phyloP scores from a whole-genome alignment of 257 asterid species.

The Solanum gracilifrons region DNA sequence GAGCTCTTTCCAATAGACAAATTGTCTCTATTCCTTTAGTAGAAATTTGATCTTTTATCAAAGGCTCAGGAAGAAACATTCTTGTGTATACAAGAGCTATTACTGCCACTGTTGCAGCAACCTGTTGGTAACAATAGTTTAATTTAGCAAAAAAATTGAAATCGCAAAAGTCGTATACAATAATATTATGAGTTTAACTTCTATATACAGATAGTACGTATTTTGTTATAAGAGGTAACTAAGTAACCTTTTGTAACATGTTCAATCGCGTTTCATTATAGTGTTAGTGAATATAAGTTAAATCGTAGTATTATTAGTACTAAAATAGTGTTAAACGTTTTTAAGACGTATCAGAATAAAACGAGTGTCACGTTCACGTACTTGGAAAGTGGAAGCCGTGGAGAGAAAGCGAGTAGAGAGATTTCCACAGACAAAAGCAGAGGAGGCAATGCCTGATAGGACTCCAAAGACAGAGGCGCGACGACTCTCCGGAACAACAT shows the following conservation, averaged over 20 bases:
- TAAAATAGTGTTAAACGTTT: neutral
- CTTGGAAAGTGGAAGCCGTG: slow-evolving; percentile 62
- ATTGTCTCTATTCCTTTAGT: slow-evolving; percentile 31
- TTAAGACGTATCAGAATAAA: neutral
- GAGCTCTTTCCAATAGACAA: slow-evolving; percentile 50
- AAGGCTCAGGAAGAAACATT: slow-evolving; percentile 62
- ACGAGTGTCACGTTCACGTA: neutral
- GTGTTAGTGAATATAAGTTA: neutral
- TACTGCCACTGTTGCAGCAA: slow-evolving; percentile 53
- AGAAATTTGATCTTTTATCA: neutral
- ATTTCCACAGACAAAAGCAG: slow-evolving; percentile 89
- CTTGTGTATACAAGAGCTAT: slow-evolving; percentile 67
- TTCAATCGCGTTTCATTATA: neutral
- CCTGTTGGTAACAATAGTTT: slow-evolving; percentile 21
- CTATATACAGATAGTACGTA: neutral
- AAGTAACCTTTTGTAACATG: neutral
- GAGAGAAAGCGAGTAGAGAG: slow-evolving; percentile 75
- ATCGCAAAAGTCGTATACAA: neutral
- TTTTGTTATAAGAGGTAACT: neutral
- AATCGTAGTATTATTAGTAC: neutral
- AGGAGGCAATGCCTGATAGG: slow-evolving; percentile 64
- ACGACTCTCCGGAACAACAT: slow-evolving; percentile 55
- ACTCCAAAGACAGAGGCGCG: slow-evolving; percentile 70
- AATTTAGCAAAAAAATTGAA: neutral
- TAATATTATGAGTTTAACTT: neutral